These are phyloP conservation scores for Penicillium cinerascens DNA, from an alignment of 495 filamentous ascomycete genomes.

Conservation along the genomic window DNA sequence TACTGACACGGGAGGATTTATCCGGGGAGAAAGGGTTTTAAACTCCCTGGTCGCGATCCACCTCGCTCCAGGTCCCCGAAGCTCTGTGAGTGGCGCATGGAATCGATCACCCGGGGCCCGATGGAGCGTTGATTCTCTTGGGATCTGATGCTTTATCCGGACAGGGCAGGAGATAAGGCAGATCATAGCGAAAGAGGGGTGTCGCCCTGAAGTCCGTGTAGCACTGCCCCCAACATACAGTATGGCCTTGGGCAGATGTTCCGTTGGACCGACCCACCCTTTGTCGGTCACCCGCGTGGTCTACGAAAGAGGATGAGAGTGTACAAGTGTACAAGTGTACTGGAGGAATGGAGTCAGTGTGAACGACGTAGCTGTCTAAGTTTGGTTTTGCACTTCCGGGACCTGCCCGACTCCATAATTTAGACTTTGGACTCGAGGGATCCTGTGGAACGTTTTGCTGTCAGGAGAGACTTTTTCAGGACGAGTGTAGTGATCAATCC, in stretches of 20 bases:
- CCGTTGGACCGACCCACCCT: neutral
- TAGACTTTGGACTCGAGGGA: slow-evolving; percentile 6
- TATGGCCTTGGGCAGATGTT: neutral
- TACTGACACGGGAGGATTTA: neutral
- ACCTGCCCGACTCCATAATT: slow-evolving; percentile 13
- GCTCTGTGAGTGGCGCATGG: slow-evolving; percentile 13
- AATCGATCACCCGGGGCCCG: slow-evolving; percentile 6
- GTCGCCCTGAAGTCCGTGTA: too few relatives aligned
- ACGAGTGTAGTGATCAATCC: neutral
- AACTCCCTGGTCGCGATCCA: neutral
- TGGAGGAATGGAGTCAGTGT: too few relatives aligned
- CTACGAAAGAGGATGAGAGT: neutral
- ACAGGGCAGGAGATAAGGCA: slow-evolving; percentile 4
- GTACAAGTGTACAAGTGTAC: too few relatives aligned
- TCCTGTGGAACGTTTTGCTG: slow-evolving; percentile 17
- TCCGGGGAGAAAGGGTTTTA: slow-evolving; percentile 8
- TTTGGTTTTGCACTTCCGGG: slow-evolving; percentile 1
- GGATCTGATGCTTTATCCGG: slow-evolving; percentile 3
- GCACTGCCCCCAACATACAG: too few relatives aligned
- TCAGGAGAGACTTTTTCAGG: neutral
- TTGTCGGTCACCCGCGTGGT: too few relatives aligned
- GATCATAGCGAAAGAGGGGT: slow-evolving; percentile 12
- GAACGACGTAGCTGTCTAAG: too few relatives aligned
- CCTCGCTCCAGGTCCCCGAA: slow-evolving; percentile 1
- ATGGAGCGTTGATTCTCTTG: slow-evolving; percentile 8